These are phyloP conservation scores for Aureobasidium sp. DNA, from an alignment of 2,329 filamentous ascomycete genomes.

Conservation along the genomic window DNA sequence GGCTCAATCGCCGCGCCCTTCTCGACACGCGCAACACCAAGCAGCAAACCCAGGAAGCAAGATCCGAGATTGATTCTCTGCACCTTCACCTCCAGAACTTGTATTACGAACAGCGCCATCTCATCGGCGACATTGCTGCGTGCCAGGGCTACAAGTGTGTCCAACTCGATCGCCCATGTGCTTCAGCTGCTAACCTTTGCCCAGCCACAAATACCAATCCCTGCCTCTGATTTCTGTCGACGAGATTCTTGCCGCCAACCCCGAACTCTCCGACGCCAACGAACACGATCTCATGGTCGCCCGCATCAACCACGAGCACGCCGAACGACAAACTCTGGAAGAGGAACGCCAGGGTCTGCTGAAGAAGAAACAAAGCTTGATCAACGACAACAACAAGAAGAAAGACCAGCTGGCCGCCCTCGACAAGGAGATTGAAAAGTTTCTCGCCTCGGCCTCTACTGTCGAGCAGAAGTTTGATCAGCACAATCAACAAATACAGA, in stretches of 20 bases:
- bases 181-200: conserved; percentile 3
- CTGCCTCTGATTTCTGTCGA: conserved; percentile 78
- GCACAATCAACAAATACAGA: conserved; percentile 9
- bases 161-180: not conserved
- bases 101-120: conserved; percentile 89
- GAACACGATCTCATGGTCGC: conserved; percentile 82
- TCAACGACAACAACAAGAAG: conserved; percentile 78
- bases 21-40: conserved; percentile 81
- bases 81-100: conserved; percentile 92
- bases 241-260: conserved; percentile 70
- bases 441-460: conserved; percentile 66
- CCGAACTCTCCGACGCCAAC: conserved; percentile 63
- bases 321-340: conserved; percentile 77
- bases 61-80: conserved; percentile 83
- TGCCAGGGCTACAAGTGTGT: conserved; percentile 88
- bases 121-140: conserved; percentile 81
- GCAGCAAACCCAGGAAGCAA: conserved; percentile 72
- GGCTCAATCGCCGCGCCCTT: conserved; percentile 74
- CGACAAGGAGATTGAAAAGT: conserved; percentile 87
- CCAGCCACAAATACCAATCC: conserved; percentile 76
- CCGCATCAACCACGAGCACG: conserved; percentile 83
- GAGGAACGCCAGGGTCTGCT: conserved; percentile 62
- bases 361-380: conserved; percentile 60
- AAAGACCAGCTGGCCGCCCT: conserved; percentile 89
- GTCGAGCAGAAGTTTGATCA: conserved; percentile 19